A percentile compares a stretch with the other conserved stretches of the same genome.
phyloP scores from a whole-genome alignment of 208 protist genomes.

The Leishmania mexicana region DNA sequence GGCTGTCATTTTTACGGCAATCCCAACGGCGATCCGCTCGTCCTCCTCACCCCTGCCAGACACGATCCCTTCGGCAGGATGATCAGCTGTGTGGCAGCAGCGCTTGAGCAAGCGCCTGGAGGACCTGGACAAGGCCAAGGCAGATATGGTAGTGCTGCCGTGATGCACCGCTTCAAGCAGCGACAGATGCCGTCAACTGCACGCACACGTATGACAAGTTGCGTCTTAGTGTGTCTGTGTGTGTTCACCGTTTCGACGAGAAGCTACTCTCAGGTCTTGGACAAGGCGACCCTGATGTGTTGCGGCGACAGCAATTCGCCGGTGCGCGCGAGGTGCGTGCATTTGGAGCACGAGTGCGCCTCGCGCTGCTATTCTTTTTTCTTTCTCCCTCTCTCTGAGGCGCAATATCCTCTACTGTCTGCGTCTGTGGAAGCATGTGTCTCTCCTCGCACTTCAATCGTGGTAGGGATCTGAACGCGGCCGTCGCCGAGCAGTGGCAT shows the following conservation, averaged over 20 bases:
- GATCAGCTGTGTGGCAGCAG: constrained; percentile 19
- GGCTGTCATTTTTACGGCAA: not conserved
- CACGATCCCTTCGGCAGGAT: constrained; percentile 9
- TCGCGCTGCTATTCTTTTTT: constrained; percentile 10
- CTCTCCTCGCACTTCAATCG: not conserved
- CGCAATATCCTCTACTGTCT: not conserved
- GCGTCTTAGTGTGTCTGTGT: not conserved
- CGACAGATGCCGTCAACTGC: not conserved
- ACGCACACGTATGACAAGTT: not conserved
- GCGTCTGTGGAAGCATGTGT: not conserved
- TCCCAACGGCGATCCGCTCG: constrained; percentile 12
- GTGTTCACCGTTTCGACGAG: not conserved
- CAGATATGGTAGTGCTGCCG: constrained; percentile 12
- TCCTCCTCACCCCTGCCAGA: constrained; percentile 13
- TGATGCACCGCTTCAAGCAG: not conserved
- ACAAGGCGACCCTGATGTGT: not conserved
- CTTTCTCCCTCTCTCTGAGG: not conserved
- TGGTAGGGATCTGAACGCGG: not conserved
- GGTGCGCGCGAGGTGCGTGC: not conserved
- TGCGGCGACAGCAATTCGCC: not conserved
- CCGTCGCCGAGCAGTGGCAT: not conserved
- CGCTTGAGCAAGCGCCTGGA: constrained; percentile 20
- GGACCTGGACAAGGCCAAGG: constrained; percentile 34
- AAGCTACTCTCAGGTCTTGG: not conserved
- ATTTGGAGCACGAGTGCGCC: not conserved